These are phyloP conservation scores for Sclerotinia minor DNA, from an alignment of 2,329 filamentous ascomycete genomes.

Conservation along the genomic window DNA sequence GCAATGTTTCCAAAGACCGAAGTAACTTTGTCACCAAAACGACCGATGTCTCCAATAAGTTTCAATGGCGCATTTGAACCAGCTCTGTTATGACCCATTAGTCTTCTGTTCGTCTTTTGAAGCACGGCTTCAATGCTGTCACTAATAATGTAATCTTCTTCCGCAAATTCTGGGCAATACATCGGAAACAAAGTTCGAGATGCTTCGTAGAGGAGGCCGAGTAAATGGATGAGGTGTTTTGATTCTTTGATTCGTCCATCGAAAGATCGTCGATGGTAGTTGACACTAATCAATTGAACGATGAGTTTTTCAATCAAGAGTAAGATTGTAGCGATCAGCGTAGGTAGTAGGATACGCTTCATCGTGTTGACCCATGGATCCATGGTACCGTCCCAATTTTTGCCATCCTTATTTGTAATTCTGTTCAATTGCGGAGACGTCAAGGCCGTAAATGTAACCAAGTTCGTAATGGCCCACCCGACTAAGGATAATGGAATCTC, in stretches of 20 bases:
- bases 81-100: slow-evolving; percentile 46
- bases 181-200: slow-evolving; percentile 86
- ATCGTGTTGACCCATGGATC: slow-evolving; percentile 57
- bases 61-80: slow-evolving; percentile 76
- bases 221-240: slow-evolving; percentile 79
- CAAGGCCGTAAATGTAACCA: slow-evolving; percentile 61
- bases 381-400: not conserved
- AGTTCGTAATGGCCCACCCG: slow-evolving; percentile 65
- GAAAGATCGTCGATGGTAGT: slow-evolving; percentile 83
- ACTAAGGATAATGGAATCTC: slow-evolving; percentile 68
- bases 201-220: slow-evolving; percentile 86
- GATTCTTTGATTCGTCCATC: slow-evolving; percentile 82
- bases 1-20: slow-evolving; percentile 91
- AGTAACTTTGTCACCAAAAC: slow-evolving; percentile 89
- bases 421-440: slow-evolving; percentile 43
- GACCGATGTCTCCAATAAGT: slow-evolving; percentile 70
- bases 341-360: slow-evolving; percentile 64
- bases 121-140: slow-evolving; percentile 75
- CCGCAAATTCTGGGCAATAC: slow-evolving; percentile 85
- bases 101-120: slow-evolving; percentile 52
- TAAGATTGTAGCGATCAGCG: slow-evolving; percentile 67
- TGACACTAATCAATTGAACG: slow-evolving; percentile 80
- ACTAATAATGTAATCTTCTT: slow-evolving; percentile 90
- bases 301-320: slow-evolving; percentile 76
- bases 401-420: slow-evolving; percentile 6